phyloP scores from a whole-genome alignment of 208 protist genomes.

The Trypanosoma cruzi region DNA sequence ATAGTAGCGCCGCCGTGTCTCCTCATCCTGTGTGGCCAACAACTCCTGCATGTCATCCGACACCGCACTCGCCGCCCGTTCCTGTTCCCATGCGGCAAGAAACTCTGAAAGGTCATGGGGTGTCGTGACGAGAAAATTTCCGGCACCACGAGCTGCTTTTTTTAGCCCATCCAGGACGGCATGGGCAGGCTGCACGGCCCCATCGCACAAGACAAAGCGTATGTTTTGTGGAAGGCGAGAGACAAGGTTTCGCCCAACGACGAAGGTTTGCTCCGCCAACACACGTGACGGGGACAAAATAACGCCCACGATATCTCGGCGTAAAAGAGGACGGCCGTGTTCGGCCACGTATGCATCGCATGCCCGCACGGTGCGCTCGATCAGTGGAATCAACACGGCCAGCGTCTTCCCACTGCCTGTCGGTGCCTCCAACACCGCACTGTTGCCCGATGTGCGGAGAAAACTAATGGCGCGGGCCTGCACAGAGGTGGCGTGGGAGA shows the following conservation, averaged over 20 bases:
- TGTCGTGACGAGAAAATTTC: constrained; percentile 80
- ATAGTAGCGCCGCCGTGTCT: constrained; percentile 46
- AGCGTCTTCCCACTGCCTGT: constrained; percentile 99
- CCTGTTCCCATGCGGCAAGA: constrained; percentile 31
- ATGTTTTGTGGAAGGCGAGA: constrained; percentile 75
- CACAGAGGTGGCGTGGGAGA: constrained; percentile 90
- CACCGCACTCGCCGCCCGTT: background rate
- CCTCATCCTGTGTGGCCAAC: constrained; percentile 57
- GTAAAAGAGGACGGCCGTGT: constrained; percentile 60
- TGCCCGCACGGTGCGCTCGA: constrained; percentile 73
- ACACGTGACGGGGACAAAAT: constrained; percentile 85
- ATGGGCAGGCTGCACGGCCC: constrained; percentile 45
- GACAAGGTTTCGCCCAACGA: constrained; percentile 70
- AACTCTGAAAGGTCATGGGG: constrained; percentile 71
- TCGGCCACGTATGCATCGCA: constrained; percentile 52
- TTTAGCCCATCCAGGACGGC: constrained; percentile 47
- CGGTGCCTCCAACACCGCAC: constrained; percentile 94
- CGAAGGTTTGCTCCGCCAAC: constrained; percentile 87
- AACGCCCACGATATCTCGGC: constrained; percentile 68
- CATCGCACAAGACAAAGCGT: constrained; percentile 81
- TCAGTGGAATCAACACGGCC: constrained; percentile 91
- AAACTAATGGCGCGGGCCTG: constrained; percentile 71
- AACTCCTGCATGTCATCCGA: constrained; percentile 28
- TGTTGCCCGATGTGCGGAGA: constrained; percentile 48
- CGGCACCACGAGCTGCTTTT: constrained; percentile 55